These are phyloP conservation scores for Passiflora organensis DNA, from an alignment of 345 rosid genomes.

Conservation along the genomic window DNA sequence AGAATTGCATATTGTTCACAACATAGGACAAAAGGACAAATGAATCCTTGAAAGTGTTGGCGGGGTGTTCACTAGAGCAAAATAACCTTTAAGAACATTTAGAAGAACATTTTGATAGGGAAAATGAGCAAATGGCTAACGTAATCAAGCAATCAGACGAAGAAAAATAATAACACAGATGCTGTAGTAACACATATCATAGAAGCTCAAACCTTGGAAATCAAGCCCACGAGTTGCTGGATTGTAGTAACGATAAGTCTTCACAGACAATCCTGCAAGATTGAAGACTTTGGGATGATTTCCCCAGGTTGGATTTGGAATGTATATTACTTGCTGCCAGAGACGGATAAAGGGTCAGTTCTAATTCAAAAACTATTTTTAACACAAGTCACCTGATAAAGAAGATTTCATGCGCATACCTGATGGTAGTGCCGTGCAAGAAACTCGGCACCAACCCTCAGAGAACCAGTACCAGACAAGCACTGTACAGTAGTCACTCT, in stretches of 20 bases:
- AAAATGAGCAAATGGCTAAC: neutral
- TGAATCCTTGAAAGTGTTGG: no score
- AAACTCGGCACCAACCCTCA: slow-evolving; percentile 97
- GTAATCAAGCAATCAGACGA: neutral
- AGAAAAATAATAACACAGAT: neutral
- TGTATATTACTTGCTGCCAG: slow-evolving; percentile 58
- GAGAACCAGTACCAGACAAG: slow-evolving; percentile 95
- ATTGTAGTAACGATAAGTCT: slow-evolving; percentile 73
- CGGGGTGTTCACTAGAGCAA: no score
- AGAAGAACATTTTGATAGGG: neutral
- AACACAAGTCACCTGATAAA: neutral
- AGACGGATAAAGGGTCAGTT: neutral
- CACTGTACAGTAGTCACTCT: slow-evolving; percentile 88
- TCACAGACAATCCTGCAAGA: slow-evolving; percentile 64
- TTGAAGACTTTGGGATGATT: slow-evolving; percentile 71
- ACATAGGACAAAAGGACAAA: neutral
- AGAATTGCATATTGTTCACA: neutral
- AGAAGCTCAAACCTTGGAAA: slow-evolving; percentile 50
- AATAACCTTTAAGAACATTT: no score
- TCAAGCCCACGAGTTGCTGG: slow-evolving; percentile 76
- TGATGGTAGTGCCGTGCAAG: slow-evolving; percentile 73
- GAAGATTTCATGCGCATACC: slow-evolving; percentile 18
- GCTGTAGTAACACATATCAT: neutral
- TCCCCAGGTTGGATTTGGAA: slow-evolving; percentile 88
- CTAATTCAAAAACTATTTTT: neutral